phyloP scores from a whole-genome alignment of 129 eudicot species.

The Flaveria trinervia region DNA sequence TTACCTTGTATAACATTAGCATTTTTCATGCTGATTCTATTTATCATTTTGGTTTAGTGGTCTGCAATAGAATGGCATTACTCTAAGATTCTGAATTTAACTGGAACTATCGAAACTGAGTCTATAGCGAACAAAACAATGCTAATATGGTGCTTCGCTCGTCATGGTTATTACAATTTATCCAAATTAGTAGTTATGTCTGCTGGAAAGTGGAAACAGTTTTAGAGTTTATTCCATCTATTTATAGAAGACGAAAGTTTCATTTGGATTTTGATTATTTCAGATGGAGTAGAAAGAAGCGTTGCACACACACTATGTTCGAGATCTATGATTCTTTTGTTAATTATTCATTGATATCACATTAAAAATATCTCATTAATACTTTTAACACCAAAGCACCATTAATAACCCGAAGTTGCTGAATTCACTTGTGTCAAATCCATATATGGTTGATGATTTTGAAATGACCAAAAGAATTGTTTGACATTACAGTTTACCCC shows the following conservation, averaged over 20 bases:
- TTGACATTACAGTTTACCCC: background rate
- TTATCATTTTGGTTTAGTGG: background rate
- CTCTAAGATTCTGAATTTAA: background rate
- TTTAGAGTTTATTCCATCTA: background rate
- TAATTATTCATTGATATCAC: background rate
- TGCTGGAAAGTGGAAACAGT: background rate
- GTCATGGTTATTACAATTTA: background rate
- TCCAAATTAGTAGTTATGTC: background rate
- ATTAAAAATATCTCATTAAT: background rate
- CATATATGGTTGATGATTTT: background rate
- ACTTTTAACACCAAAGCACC: background rate
- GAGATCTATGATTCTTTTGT: slow-evolving; percentile 7
- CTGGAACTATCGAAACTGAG: slow-evolving; percentile 1
- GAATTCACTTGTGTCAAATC: background rate
- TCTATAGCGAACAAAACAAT: background rate
- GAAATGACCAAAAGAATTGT: background rate
- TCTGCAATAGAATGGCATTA: background rate
- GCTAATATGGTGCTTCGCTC: slow-evolving; percentile 1
- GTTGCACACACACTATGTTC: too few species aligned
- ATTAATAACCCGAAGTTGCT: background rate
- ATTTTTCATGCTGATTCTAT: background rate
- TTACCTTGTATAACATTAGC: background rate
- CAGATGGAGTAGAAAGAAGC: too few species aligned
- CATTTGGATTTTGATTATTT: too few species aligned
- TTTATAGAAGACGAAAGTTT: background rate